Conservation (phyloP, 352 stramenopile species). For the Thalassiosira mediterranea region DNA sequence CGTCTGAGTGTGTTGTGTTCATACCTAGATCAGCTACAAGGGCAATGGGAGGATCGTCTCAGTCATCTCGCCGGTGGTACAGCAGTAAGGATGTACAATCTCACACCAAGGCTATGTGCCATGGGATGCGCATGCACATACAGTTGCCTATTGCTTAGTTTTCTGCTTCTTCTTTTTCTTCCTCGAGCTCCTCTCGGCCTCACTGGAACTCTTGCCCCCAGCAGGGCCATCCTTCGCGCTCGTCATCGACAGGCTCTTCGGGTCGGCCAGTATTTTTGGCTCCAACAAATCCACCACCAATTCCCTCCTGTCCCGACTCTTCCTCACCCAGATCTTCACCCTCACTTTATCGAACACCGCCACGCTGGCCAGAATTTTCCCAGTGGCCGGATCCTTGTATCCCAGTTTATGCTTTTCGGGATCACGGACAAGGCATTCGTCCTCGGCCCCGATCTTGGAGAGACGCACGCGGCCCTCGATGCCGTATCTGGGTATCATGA, state of each 20-base stretch:
- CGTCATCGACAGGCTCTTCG: background rate
- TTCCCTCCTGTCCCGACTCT: conserved; percentile 63
- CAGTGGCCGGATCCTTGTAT: conserved; percentile 55
- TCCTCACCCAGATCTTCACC: conserved; percentile 77
- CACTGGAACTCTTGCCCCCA: too few species aligned
- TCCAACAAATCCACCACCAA: conserved; percentile 72
- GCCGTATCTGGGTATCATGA: conserved; percentile 97
- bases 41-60: too few species aligned
- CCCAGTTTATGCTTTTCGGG: conserved; percentile 55
- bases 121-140: too few species aligned
- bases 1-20: too few species aligned
- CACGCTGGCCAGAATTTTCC: conserved; percentile 51
- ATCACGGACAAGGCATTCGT: conserved; percentile 58
- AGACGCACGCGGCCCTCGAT: conserved; percentile 96
- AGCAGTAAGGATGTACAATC: too few species aligned
- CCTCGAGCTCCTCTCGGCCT: background rate
- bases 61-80: too few species aligned
- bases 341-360: conserved; percentile 84
- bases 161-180: conserved; percentile 22
- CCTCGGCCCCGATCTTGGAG: conserved; percentile 66
- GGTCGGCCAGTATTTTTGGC: conserved; percentile 41
- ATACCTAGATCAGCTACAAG: too few species aligned
- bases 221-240: background rate
- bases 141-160: conserved; percentile 16
- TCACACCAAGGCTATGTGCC: too few species aligned